phyloP scores from a whole-genome alignment of 768 basidiomycete genomes.

The Scleroderma bovista region DNA sequence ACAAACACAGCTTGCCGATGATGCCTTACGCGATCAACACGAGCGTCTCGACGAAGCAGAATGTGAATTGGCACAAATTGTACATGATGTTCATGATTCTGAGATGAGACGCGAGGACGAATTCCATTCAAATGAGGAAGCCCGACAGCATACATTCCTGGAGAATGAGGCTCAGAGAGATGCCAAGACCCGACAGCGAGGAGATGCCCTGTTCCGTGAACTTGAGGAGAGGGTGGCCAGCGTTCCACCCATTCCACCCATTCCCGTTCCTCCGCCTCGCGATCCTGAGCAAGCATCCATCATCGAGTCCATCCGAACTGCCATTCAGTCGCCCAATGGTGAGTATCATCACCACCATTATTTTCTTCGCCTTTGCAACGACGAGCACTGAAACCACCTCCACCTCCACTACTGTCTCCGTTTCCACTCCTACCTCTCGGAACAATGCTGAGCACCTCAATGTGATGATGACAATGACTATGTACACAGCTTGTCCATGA shows the following conservation, averaged over 20 bases:
- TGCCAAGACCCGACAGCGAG: conserved; percentile 43
- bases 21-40: conserved; percentile 39
- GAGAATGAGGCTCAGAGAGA: conserved; percentile 56
- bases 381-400: too few species aligned
- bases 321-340: too few species aligned
- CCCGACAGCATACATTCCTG: conserved; percentile 53
- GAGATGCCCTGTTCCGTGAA: conserved; percentile 19
- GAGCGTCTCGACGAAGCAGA: conserved; percentile 56
- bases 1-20: conserved; percentile 37
- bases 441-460: too few species aligned
- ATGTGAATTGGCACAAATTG: conserved; percentile 41
- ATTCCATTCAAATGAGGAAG: conserved; percentile 62
- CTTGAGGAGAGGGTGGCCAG: conserved; percentile 25
- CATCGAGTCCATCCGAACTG: conserved; percentile 34
- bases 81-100: conserved; percentile 46
- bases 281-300: conserved; percentile 28
- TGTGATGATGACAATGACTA: too few species aligned
- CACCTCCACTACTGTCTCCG: too few species aligned
- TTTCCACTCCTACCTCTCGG: too few species aligned
- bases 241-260: conserved; percentile 17
- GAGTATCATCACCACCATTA: too few species aligned
- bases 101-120: conserved; percentile 62
- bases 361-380: too few species aligned
- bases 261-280: conserved; percentile 12
- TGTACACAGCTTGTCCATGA: too few species aligned